Base-by-base conservation (phyloP, 2,329 filamentous ascomycete species). In the Exophiala dermatitidis region DNA sequence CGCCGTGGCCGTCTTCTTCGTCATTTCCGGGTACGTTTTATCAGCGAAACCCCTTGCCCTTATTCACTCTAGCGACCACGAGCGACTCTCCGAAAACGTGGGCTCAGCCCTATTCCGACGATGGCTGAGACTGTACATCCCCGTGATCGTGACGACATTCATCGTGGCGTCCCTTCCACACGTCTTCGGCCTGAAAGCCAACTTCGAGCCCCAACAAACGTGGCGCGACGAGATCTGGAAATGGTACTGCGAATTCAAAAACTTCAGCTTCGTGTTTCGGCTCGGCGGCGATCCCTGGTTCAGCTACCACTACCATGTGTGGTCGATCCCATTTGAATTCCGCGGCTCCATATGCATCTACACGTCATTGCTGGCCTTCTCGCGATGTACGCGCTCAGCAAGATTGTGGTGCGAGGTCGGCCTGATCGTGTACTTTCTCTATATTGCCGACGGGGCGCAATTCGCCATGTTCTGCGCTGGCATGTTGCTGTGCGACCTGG, bases 391-490 rank as follows among this genome's bases (percentile, higher is more conserved):
- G 0, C 71, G 68, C 26, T 77, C 74, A 48, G 75, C 77, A 2
- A 76, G 84, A 10, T 71, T 85, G 0, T 71, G 71, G 64, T 78
- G 77, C 62, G 68, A 80, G 60, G 45, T 72, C 1, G 75, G 64
- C 1, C 69, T 87, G n/a, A 74, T 80, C 19, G 72, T 74, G 58
- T 87, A 87, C 67, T 85, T 85, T 63, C 71, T 87, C 63, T 86
- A 84, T 65, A 75, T 86, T 47, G 76, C 76, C 3, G 84, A 87
- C 63, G 83, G 81, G 26, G 80, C 76, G 67, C 81, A 80, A 63
- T 79, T 77, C 60, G 73, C 80, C 19, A 72, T 83, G 66, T 85
- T 85, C 64, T 66, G 77, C 7, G 69, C 74, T 0, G 83, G 83
- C 29, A 81, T 84, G 77, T 66, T 84, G 3, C 72, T 84, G 10